Evolutionary conservation across 2,329 filamentous ascomycete genomes (phyloP).

Genomic region (Phaeosphaeria sp.): DNA sequence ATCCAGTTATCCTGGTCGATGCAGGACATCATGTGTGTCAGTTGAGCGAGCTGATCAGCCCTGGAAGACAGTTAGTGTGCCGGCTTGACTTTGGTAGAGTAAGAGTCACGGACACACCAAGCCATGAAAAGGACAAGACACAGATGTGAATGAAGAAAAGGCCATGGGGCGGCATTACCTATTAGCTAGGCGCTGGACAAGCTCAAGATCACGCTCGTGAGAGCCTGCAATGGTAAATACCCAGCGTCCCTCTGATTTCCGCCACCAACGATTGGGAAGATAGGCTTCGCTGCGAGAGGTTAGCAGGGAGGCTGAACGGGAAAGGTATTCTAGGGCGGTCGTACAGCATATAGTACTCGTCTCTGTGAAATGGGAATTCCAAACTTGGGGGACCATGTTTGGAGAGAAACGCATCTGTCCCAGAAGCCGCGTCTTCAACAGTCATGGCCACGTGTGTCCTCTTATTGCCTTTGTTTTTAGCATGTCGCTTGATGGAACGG

Average conservation of each 20-base stretch:
- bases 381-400: constrained; percentile 58
- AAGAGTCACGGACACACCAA: not conserved
- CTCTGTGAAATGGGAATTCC: constrained; percentile 62
- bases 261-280: constrained; percentile 64
- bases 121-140: not conserved
- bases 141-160: not conserved
- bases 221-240: constrained; percentile 52
- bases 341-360: constrained; percentile 64
- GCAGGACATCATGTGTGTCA: constrained; percentile 22
- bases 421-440: constrained; percentile 52
- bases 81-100: not conserved
- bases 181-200: constrained; percentile 25
- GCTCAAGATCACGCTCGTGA: constrained; percentile 51
- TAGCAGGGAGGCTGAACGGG: constrained; percentile 3
- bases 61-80: constrained; percentile 9
- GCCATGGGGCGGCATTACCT: constrained; percentile 6
- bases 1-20: constrained; percentile 26
- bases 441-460: constrained; percentile 56
- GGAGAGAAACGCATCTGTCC: constrained; percentile 60
- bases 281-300: constrained; percentile 54
- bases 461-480: constrained; percentile 57
- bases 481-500: constrained; percentile 55
- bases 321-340: not conserved
- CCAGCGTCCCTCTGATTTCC: constrained; percentile 55
- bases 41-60: constrained; percentile 23